Evolutionary conservation across 1,284 basidiomycete species (phyloP).

Genomic region (Caloboletus firmus): DNA sequence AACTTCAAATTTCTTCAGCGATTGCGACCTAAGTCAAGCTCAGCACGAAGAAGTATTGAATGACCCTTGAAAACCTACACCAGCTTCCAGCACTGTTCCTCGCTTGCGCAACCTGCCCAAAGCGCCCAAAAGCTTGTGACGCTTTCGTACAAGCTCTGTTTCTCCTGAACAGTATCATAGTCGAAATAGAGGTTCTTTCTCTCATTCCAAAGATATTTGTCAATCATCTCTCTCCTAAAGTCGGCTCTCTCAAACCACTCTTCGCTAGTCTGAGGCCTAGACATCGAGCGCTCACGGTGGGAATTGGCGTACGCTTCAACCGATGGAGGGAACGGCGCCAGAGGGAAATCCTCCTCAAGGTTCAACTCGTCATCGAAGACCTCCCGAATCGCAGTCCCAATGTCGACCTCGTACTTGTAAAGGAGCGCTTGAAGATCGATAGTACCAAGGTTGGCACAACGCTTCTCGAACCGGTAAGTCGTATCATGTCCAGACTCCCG

Average conservation of each 20-base stretch:
- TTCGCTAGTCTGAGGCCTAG: slow-evolving; percentile 66
- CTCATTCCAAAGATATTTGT: slow-evolving; percentile 97
- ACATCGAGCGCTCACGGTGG: slow-evolving; percentile 62
- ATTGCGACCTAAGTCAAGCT: slow-evolving; percentile 58
- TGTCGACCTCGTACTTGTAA: slow-evolving; percentile 95
- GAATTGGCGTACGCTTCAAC: slow-evolving; percentile 70
- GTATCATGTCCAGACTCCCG: slow-evolving; percentile 97
- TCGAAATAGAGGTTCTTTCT: slow-evolving; percentile 94
- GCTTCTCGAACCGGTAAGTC: slow-evolving; percentile 94
- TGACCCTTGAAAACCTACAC: slow-evolving; percentile 57
- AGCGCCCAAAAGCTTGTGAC: slow-evolving; percentile 95
- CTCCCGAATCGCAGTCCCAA: slow-evolving; percentile 90
- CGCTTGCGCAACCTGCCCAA: slow-evolving; percentile 96
- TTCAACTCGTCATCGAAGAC: slow-evolving; percentile 91
- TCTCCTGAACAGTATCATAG: slow-evolving; percentile 89
- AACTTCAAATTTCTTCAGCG: slow-evolving; percentile 94
- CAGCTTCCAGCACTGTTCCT: slow-evolving; percentile 90
- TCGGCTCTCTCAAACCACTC: slow-evolving; percentile 92
- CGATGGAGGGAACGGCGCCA: slow-evolving; percentile 90
- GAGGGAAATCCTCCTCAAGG: slow-evolving; percentile 87
- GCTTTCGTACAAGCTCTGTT: slow-evolving; percentile 92
- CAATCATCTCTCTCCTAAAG: slow-evolving; percentile 80
- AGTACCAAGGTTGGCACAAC: slow-evolving; percentile 93
- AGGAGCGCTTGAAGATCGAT: slow-evolving; percentile 91
- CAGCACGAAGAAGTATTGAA: slow-evolving; percentile 11